Evolutionary conservation across 306 rosid species (phyloP), one percentile per base, ranked within the genome.

Genomic region (Sesbania bispinosa): DNA sequence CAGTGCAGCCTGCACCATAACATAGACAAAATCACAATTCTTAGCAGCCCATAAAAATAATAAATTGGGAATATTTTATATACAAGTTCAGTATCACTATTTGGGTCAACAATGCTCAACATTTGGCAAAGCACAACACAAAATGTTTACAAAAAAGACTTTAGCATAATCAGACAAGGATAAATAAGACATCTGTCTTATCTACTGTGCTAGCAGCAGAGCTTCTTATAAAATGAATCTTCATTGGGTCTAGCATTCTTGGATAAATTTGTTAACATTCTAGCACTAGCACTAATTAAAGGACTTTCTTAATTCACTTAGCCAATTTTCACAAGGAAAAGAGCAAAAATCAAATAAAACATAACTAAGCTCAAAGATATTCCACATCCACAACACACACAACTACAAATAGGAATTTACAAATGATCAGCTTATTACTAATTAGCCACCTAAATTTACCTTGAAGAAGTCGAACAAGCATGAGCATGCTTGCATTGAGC

Each of bases 401-500:
- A 75, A 10, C 24, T 38, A 46, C 19, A 48, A 67, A 29, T 19
- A 69, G 13, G 24, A 53, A 42, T 4, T 50, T 10, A 63, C 27
- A 52, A 64, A 52, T 1, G 5, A 41, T 15, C 20, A 18, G 6
- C 10, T 61, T 18, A 52, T 51, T 20, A 16, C n/a, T 64, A 11
- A 53, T 43, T 16, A 23, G 2, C 14, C 11, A 48, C 21, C 41
- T 5, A 43, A 39, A 11, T 26, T 24, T 81, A 88, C 98, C 98
- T 87, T 93, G 77, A 20, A 93, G 88, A 78, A 93, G 82, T 67
- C 93, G 81, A 0, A 93, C 4, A 35, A 93, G 85, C 92, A 90
- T 84, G 61, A 83, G 4, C 98, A 93, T 93, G 85, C 97, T 93
- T 1, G 85, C 90, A 75, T 90, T 93, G 67, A 90, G 77, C 74